Conservation (phyloP, 768 basidiomycete species). For the Guyanaporus albipodus region DNA sequence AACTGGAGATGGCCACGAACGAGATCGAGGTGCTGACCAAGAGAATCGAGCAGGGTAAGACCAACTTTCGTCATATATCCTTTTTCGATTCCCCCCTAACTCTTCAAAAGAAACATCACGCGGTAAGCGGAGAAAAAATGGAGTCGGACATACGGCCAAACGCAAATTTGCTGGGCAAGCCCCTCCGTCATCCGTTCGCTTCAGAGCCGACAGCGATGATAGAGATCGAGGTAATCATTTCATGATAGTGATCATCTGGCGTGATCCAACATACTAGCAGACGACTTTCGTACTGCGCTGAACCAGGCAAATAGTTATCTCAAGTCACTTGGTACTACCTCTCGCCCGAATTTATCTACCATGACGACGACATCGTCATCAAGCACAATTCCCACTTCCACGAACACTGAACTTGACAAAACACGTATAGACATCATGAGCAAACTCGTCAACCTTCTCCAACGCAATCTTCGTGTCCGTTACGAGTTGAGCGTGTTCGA, state of each 20-base stretch:
- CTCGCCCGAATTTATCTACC: conserved; percentile 34
- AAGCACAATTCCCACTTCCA: conserved; percentile 33
- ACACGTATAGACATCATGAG: conserved; percentile 61
- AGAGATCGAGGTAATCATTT: conserved; percentile 32
- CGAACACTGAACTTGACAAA: conserved; percentile 43
- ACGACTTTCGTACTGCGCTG: conserved; percentile 72
- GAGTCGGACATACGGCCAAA: conserved; percentile 21
- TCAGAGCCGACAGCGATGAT: conserved; percentile 33
- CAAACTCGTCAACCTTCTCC: conserved; percentile 60
- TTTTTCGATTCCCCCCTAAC: background rate
- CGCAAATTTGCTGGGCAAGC: conserved; percentile 35
- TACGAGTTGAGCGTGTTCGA: conserved; percentile 71
- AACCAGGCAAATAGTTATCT: conserved; percentile 59
- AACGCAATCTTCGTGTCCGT: conserved; percentile 67
- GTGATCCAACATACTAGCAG: conserved; percentile 32
- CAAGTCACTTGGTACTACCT: conserved; percentile 49
- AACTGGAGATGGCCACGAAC: no score
- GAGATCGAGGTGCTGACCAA: conserved; percentile 65
- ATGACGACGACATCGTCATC: conserved; percentile 37
- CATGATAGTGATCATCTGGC: background rate
- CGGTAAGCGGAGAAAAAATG: conserved; percentile 31
- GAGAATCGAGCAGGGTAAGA: conserved; percentile 46
- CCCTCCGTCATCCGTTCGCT: conserved; percentile 26
- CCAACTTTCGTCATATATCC: background rate
- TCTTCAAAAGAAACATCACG: conserved; percentile 25